phyloP scores from a whole-genome alignment of 495 filamentous ascomycete genomes.

The Aspergillus carlsbadensis region DNA sequence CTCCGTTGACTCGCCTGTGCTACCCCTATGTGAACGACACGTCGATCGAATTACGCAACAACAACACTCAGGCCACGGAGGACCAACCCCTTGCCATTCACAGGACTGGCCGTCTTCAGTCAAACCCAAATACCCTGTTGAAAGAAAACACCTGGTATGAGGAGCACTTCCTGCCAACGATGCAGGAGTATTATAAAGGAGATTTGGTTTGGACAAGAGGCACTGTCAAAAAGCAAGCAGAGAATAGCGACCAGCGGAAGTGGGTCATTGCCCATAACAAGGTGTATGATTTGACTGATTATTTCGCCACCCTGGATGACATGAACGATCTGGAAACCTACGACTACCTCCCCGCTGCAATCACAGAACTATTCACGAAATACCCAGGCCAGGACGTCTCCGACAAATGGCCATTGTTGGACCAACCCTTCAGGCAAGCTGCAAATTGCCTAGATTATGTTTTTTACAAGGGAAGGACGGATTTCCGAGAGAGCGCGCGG shows the following conservation, averaged over 20 bases:
- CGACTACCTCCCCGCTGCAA: constrained; percentile 62
- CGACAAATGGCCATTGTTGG: constrained; percentile 55
- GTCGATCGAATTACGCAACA: constrained; percentile 52
- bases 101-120: constrained; percentile 60
- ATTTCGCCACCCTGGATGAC: constrained; percentile 66
- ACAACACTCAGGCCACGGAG: constrained; percentile 54
- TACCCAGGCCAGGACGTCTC: constrained; percentile 80
- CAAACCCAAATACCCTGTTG: constrained; percentile 54
- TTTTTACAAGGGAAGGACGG: constrained; percentile 79
- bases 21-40: constrained; percentile 59
- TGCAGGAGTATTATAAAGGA: constrained; percentile 83
- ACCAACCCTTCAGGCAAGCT: constrained; percentile 48
- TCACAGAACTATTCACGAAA: constrained; percentile 66
- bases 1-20: constrained; percentile 77
- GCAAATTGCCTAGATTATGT: constrained; percentile 77
- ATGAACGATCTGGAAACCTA: constrained; percentile 53
- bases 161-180: constrained; percentile 69
- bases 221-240: constrained; percentile 52
- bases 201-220: constrained; percentile 72
- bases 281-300: constrained; percentile 89
- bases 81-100: constrained; percentile 55
- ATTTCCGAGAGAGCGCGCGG: constrained; percentile 73
- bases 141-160: constrained; percentile 72
- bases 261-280: constrained; percentile 77
- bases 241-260: constrained; percentile 60